Evolutionary conservation across 192 early-diverging fungal species (phyloP).

Genomic region (Podila minutissima): DNA sequence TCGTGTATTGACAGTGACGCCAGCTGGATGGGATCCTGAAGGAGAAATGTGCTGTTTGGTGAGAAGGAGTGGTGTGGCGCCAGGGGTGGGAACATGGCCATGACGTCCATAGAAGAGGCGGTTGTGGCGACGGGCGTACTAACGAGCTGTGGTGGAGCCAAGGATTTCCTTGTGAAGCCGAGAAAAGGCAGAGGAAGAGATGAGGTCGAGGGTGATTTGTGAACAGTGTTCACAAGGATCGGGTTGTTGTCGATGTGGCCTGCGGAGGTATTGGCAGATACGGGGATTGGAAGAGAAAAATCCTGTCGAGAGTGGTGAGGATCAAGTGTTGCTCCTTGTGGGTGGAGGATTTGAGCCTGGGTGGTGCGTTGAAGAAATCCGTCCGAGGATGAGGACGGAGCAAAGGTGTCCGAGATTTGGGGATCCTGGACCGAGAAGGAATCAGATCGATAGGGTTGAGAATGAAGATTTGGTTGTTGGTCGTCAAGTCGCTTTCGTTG

Average conservation of each 20-base stretch:
- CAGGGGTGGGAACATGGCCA: conserved; percentile 27
- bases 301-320: neutral
- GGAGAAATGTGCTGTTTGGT: conserved; percentile 1
- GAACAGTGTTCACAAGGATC: neutral
- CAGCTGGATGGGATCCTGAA: conserved; percentile 24
- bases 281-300: neutral
- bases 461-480: conserved; percentile 1
- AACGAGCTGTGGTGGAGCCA: conserved; percentile 17
- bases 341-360: neutral
- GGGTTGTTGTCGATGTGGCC: neutral
- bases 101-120: conserved; percentile 39
- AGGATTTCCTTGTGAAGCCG: conserved; percentile 4
- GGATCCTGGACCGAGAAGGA: neutral
- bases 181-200: neutral
- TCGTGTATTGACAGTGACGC: conserved; percentile 17
- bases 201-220: neutral
- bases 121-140: conserved; percentile 16
- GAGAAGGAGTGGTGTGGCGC: conserved; percentile 16
- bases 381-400: neutral
- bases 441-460: conserved; percentile 3
- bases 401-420: neutral
- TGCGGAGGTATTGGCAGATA: neutral
- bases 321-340: neutral
- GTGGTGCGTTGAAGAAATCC: neutral
- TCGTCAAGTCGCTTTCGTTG: conserved; percentile 19